These are phyloP conservation scores for Pestalotiopsis sp. DNA, from an alignment of 2,329 filamentous ascomycete species.

Conservation along the genomic window DNA sequence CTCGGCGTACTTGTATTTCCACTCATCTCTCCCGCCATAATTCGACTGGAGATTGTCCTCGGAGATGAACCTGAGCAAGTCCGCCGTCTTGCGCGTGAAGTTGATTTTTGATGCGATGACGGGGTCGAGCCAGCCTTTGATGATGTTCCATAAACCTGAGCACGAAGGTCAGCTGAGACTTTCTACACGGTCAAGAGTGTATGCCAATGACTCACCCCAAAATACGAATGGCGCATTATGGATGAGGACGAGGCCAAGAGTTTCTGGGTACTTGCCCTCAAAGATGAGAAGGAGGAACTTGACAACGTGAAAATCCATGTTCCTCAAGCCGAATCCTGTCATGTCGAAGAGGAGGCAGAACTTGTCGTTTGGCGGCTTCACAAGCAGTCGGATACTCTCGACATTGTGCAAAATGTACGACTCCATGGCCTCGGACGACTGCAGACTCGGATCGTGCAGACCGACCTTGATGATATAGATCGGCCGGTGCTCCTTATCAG, in stretches of 20 bases:
- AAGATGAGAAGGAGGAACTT: conserved; percentile 81
- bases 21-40: conserved; percentile 66
- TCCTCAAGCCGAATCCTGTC: conserved; percentile 67
- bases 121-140: conserved; percentile 75
- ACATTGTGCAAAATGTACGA: conserved; percentile 39
- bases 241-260: conserved; percentile 67
- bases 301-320: conserved; percentile 76
- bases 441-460: conserved; percentile 30
- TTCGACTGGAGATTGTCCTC: conserved; percentile 60
- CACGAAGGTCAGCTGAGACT: background rate
- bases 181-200: background rate
- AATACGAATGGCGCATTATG: conserved; percentile 78
- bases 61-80: conserved; percentile 62
- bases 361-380: conserved; percentile 17
- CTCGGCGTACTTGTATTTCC: conserved; percentile 65
- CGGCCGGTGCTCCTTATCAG: conserved; percentile 34
- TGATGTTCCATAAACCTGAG: conserved; percentile 55
- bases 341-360: conserved; percentile 66
- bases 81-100: conserved; percentile 63
- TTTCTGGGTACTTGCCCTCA: conserved; percentile 77
- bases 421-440: conserved; percentile 35
- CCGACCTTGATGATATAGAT: conserved; percentile 37
- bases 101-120: conserved; percentile 73
- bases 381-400: conserved; percentile 33
- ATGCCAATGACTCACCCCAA: conserved; percentile 31